phyloP scores from a whole-genome alignment of 2,329 filamentous ascomycete species.

The Xylaria hypoxylon region DNA sequence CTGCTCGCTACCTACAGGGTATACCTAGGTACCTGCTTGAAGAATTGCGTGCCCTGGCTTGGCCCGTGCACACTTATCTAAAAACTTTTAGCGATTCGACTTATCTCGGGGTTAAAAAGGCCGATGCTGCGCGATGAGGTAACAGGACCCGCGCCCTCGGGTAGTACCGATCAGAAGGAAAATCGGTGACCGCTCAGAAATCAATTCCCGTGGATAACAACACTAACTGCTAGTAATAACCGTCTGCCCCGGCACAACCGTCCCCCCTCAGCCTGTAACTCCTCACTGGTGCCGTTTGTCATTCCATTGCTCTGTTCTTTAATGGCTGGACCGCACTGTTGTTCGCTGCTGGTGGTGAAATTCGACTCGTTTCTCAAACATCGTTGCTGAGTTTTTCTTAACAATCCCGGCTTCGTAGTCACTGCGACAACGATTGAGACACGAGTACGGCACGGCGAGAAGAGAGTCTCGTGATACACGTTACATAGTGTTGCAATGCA shows the following conservation, averaged over 20 bases:
- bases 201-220: slow-evolving; percentile 41
- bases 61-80: slow-evolving; percentile 7
- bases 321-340: slow-evolving; percentile 42
- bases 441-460: neutral
- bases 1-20: no score
- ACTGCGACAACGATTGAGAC: neutral
- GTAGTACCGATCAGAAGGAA: slow-evolving; percentile 36
- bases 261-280: slow-evolving; percentile 27
- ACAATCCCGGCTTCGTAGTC: neutral
- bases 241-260: slow-evolving; percentile 4
- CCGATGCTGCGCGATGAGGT: slow-evolving; percentile 18
- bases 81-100: neutral
- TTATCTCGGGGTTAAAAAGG: slow-evolving; percentile 19
- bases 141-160: neutral
- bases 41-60: slow-evolving; percentile 15
- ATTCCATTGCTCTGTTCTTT: slow-evolving; percentile 37
- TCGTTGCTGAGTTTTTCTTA: slow-evolving; percentile 24
- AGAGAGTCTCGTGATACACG: neutral
- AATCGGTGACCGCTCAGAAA: slow-evolving; percentile 42
- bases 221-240: no score
- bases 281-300: slow-evolving; percentile 14
- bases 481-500: slow-evolving; percentile 23
- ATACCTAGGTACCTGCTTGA: neutral
- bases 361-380: slow-evolving; percentile 19
- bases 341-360: slow-evolving; percentile 38